Conservation (phyloP, 441 rosid species). For the Arabidopsis lyrata region DNA sequence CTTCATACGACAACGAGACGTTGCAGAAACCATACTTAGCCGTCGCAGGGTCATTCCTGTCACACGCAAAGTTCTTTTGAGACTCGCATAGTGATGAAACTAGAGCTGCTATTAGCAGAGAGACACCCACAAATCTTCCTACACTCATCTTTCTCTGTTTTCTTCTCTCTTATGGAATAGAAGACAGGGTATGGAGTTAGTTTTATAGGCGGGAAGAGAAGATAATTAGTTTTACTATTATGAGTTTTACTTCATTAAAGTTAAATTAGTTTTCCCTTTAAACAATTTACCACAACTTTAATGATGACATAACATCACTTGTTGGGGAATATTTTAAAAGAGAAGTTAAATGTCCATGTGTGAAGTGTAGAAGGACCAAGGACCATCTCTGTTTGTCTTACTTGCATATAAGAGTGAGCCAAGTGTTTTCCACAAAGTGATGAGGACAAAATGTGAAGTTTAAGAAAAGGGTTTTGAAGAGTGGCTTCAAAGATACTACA, state of each 20-base stretch:
- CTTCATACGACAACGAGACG: conserved; percentile 50
- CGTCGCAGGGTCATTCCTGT: conserved; percentile 48
- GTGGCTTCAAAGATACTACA: conserved; percentile 43
- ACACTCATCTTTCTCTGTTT: conserved; percentile 32
- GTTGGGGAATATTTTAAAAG: conserved; percentile 21
- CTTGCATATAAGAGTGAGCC: conserved; percentile 38
- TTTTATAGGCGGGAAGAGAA: conserved; percentile 43
- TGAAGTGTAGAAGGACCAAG: conserved; percentile 27
- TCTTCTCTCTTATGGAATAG: conserved; percentile 12
- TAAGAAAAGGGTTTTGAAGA: conserved; percentile 38
- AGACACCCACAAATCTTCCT: conserved; percentile 28
- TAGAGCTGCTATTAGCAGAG: conserved; percentile 40
- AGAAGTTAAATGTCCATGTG: conserved; percentile 33
- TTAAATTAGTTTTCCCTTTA: background rate
- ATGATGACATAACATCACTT: conserved; percentile 14
- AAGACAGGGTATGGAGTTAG: conserved; percentile 3
- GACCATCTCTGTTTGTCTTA: conserved; percentile 39
- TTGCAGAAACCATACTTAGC: conserved; percentile 58
- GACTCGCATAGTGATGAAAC: conserved; percentile 40
- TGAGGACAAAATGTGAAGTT: conserved; percentile 41
- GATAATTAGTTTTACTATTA: background rate
- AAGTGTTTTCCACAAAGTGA: conserved; percentile 40
- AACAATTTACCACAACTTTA: background rate
- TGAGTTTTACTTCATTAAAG: background rate
- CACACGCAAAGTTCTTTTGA: conserved; percentile 58